These are phyloP conservation scores for Starmerella cellae DNA, from an alignment of 805 yeast species.

Conservation along the genomic window DNA sequence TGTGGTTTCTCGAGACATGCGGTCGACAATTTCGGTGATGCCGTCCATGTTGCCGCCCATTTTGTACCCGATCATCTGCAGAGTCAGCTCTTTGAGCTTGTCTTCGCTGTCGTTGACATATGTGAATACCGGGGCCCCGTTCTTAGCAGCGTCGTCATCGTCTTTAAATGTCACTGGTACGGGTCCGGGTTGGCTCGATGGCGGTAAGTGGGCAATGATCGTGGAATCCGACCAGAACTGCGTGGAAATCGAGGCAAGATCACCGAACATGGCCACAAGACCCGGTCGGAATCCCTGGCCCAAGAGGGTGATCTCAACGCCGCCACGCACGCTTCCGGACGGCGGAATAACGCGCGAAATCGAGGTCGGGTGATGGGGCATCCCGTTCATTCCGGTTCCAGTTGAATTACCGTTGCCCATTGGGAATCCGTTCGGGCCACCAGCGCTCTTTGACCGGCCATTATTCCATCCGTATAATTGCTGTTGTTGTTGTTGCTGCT, in stretches of 20 bases:
- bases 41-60: conserved; percentile 94
- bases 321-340: conserved; percentile 92
- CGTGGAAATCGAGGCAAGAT: conserved; percentile 40
- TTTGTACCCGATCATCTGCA: conserved; percentile 90
- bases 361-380: conserved; percentile 31
- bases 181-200: conserved; percentile 79
- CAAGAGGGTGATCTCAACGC: conserved; percentile 81
- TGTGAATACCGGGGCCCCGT: conserved; percentile 45
- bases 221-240: conserved; percentile 96
- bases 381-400: background rate
- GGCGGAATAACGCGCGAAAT: conserved; percentile 87
- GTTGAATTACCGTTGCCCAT: background rate
- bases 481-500: background rate
- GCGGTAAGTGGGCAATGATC: conserved; percentile 85
- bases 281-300: conserved; percentile 83
- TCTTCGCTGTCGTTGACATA: conserved; percentile 92
- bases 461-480: background rate
- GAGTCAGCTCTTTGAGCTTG: conserved; percentile 84
- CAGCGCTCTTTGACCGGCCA: too few species aligned
- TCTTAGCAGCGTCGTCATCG: conserved; percentile 23
- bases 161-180: conserved; percentile 73
- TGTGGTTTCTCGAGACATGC: conserved; percentile 41
- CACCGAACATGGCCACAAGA: conserved; percentile 73
- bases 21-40: conserved; percentile 82
- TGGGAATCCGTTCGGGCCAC: background rate